Evolutionary conservation across 371 early-diverging fungal genomes (phyloP).

Genomic region (Rhizopus delemar): DNA sequence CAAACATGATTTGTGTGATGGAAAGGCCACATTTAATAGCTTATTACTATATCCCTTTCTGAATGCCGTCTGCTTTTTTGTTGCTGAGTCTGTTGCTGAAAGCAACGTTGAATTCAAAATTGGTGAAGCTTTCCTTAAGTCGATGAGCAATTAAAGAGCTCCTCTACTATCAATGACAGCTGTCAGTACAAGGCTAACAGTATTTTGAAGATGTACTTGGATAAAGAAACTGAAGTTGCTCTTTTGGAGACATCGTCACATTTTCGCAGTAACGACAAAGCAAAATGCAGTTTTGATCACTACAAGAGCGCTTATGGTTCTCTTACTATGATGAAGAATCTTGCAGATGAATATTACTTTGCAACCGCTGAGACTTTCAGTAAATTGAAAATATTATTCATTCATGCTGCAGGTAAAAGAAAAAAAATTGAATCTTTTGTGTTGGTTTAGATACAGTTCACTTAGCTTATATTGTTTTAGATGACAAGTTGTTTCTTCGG

Average conservation of each 20-base stretch:
- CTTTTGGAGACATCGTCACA: conserved; percentile 15
- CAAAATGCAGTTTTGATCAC: conserved; percentile 17
- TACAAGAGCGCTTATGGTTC: conserved; percentile 15
- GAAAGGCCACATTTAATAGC: conserved; percentile 20
- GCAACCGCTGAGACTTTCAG: conserved; percentile 5
- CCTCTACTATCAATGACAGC: too few relatives aligned
- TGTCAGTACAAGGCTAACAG: conserved; percentile 4
- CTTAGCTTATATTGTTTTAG: conserved; percentile 14
- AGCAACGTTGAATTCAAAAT: too few relatives aligned
- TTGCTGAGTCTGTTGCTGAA: too few relatives aligned
- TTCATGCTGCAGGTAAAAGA: conserved; percentile 18
- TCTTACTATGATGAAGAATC: conserved; percentile 18
- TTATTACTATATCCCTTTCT: conserved; percentile 23
- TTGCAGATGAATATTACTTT: conserved; percentile 13
- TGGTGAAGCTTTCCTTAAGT: too few relatives aligned
- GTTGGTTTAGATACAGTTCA: conserved; percentile 6
- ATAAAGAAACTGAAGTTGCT: conserved; percentile 6
- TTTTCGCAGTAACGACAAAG: conserved; percentile 8
- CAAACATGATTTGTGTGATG: conserved; percentile 12
- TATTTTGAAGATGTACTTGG: conserved; percentile 11
- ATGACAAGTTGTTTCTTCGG: conserved; percentile 14
- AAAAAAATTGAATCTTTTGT: conserved; percentile 10
- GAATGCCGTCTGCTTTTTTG: conserved; percentile 2
- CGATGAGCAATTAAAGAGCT: too few relatives aligned
- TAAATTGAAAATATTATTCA: conserved; percentile 12